A percentile compares a stretch with the other conserved stretches of the same genome.
phyloP scores from a whole-genome alignment of 169 alveolate genomes.

The Cryptosporidium bovis region DNA sequence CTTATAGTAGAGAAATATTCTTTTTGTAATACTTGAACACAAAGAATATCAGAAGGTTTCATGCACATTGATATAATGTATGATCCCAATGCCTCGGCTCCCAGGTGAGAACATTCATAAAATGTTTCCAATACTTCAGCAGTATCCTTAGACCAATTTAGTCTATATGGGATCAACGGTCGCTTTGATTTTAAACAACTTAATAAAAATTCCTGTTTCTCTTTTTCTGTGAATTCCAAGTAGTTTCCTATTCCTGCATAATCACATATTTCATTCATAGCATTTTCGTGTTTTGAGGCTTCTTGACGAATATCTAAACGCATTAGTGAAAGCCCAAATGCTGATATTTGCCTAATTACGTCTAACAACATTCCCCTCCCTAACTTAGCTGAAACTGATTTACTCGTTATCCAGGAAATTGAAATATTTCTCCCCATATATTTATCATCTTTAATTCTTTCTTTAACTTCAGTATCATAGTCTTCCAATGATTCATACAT shows the following conservation, averaged over 20 bases:
- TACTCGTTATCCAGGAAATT: slow-evolving; percentile 40
- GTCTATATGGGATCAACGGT: slow-evolving; percentile 80
- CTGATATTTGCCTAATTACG: slow-evolving; percentile 80
- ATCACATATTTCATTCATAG: slow-evolving; percentile 79
- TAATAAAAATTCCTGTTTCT: slow-evolving; percentile 77
- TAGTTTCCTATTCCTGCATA: slow-evolving; percentile 79
- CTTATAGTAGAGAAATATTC: slow-evolving; percentile 72
- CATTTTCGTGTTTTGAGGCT: slow-evolving; percentile 81
- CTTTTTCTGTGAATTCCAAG: slow-evolving; percentile 79
- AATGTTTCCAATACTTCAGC: slow-evolving; percentile 80
- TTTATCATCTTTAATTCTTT: slow-evolving; percentile 73
- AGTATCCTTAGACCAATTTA: slow-evolving; percentile 79
- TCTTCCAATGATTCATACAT: slow-evolving; percentile 80
- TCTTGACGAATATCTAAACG: slow-evolving; percentile 86
- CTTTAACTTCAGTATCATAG: slow-evolving; percentile 78
- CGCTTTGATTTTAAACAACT: slow-evolving; percentile 78
- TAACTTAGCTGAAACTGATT: slow-evolving; percentile 51
- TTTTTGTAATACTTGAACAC: slow-evolving; percentile 81
- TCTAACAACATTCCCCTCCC: slow-evolving; percentile 78
- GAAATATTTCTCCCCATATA: slow-evolving; percentile 22
- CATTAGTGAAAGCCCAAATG: slow-evolving; percentile 83
- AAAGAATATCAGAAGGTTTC: slow-evolving; percentile 84
- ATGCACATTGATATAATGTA: slow-evolving; percentile 86
- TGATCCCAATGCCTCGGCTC: slow-evolving; percentile 84
- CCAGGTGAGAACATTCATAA: slow-evolving; percentile 82